phyloP scores from a whole-genome alignment of 1,284 basidiomycete genomes.

The Testicularia cyperi region DNA sequence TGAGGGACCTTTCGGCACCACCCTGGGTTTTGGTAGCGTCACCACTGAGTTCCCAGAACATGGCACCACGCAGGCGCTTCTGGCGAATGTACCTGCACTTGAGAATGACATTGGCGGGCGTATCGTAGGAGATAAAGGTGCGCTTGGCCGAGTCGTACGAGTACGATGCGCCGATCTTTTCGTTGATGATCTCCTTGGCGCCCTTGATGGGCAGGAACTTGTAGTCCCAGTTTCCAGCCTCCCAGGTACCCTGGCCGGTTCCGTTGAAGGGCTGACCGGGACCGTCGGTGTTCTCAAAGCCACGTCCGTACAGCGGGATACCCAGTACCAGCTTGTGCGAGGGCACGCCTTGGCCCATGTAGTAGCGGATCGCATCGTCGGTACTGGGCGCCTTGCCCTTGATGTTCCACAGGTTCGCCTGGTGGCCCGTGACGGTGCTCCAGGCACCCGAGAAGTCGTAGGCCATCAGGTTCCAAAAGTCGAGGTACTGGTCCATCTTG shows the following conservation, averaged over 20 bases:
- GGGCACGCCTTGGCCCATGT: conserved; percentile 70
- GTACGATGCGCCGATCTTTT: conserved; percentile 72
- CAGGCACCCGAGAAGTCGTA: conserved; percentile 62
- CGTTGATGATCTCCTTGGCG: conserved; percentile 71
- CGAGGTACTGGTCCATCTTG: conserved; percentile 72
- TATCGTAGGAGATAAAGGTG: conserved; percentile 80
- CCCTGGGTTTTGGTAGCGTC: conserved; percentile 46
- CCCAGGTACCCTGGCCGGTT: conserved; percentile 73
- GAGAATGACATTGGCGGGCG: conserved; percentile 68
- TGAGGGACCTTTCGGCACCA: conserved; percentile 34
- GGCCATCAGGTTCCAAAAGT: conserved; percentile 91
- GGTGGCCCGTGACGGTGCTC: conserved; percentile 74
- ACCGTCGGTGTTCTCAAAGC: conserved; percentile 76
- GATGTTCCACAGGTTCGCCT: conserved; percentile 71
- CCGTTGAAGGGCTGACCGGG: conserved; percentile 75
- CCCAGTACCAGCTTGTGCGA: conserved; percentile 77
- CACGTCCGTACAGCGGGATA: conserved; percentile 67
- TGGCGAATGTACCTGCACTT: conserved; percentile 76
- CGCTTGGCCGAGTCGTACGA: conserved; percentile 69
- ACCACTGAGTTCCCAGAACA: conserved; percentile 66
- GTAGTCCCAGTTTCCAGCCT: conserved; percentile 68
- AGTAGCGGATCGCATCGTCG: conserved; percentile 72
- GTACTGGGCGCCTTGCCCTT: conserved; percentile 64
- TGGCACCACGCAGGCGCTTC: conserved; percentile 73
- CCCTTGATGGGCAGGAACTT: conserved; percentile 72